These are phyloP conservation scores for Fusarium sp. DNA, from an alignment of 2,329 filamentous ascomycete genomes.

Conservation along the genomic window DNA sequence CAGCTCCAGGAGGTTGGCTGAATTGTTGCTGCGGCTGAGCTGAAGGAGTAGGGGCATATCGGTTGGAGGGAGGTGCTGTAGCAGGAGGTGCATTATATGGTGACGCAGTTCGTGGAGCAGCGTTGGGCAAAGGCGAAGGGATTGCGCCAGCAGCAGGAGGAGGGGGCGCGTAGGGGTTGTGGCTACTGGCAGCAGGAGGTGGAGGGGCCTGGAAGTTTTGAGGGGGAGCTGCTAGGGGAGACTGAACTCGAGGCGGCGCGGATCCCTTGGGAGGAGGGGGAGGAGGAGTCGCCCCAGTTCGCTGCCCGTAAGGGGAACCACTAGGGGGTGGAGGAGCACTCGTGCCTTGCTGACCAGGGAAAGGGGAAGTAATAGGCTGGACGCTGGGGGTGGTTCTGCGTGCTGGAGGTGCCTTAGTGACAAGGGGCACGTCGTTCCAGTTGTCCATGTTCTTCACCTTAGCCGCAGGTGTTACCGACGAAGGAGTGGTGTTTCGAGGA, in stretches of 20 bases:
- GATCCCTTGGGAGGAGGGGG: slow-evolving; percentile 87
- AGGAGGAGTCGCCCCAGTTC: slow-evolving; percentile 75
- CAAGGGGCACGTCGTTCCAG: slow-evolving; percentile 96
- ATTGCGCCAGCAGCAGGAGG: slow-evolving; percentile 74
- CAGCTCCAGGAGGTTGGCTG: slow-evolving; percentile 59
- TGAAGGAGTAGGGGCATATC: slow-evolving; percentile 78
- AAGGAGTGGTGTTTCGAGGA: slow-evolving; percentile 73
- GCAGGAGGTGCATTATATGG: slow-evolving; percentile 87
- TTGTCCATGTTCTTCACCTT: slow-evolving; percentile 78
- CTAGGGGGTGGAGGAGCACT: slow-evolving; percentile 66
- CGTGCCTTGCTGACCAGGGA: slow-evolving; percentile 71
- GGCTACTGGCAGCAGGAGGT: slow-evolving; percentile 71
- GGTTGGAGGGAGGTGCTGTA: slow-evolving; percentile 74
- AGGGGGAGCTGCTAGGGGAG: slow-evolving; percentile 72
- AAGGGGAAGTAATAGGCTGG: slow-evolving; percentile 78
- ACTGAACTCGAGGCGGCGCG: slow-evolving; percentile 76
- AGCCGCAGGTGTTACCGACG: slow-evolving; percentile 72
- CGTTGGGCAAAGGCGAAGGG: slow-evolving; percentile 65
- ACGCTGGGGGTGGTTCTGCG: slow-evolving; percentile 80
- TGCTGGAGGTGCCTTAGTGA: slow-evolving; percentile 75
- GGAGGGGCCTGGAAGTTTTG: slow-evolving; percentile 58
- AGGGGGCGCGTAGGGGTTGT: slow-evolving; percentile 63
- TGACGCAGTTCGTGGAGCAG: slow-evolving; percentile 79
- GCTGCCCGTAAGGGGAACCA: slow-evolving; percentile 67
- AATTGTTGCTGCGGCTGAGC: slow-evolving; percentile 61